Conservation (phyloP, 495 filamentous ascomycete species). For the Pseudomonodictys pantanalensis region DNA sequence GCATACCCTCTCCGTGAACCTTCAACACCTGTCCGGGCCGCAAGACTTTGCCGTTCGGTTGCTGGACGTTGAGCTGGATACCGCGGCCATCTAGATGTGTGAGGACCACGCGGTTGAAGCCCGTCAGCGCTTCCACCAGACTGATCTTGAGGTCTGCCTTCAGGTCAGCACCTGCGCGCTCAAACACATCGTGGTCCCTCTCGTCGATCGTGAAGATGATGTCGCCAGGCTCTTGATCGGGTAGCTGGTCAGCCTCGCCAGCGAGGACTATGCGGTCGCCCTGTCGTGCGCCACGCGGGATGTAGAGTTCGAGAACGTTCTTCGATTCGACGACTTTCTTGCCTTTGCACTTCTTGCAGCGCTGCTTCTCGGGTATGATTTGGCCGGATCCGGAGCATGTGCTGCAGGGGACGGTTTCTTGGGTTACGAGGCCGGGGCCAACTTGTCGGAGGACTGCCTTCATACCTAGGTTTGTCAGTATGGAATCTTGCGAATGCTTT, state of each 20-base stretch:
- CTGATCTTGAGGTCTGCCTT: conserved; percentile 74
- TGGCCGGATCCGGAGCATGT: conserved; percentile 77
- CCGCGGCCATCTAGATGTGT: conserved; percentile 94
- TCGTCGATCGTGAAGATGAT: conserved; percentile 86
- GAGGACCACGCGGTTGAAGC: conserved; percentile 85
- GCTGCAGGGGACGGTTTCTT: conserved; percentile 68
- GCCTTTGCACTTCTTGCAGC: conserved; percentile 98
- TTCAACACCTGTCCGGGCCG: conserved; percentile 80
- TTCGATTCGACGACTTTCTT: conserved; percentile 74
- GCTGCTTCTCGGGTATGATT: conserved; percentile 88
- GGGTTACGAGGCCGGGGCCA: conserved; percentile 77
- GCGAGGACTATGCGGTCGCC: conserved; percentile 87
- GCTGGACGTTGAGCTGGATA: conserved; percentile 69
- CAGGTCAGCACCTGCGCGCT: conserved; percentile 77
- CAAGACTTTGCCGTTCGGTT: conserved; percentile 69
- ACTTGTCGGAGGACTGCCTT: conserved; percentile 71
- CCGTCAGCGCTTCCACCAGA: conserved; percentile 77
- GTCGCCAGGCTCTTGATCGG: conserved; percentile 86
- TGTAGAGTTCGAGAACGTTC: conserved; percentile 94
- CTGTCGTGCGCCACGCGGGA: conserved; percentile 80
- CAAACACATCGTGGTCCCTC: conserved; percentile 75
- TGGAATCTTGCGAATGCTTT: background rate
- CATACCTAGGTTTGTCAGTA: conserved; percentile 46
- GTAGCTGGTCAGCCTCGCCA: conserved; percentile 92
- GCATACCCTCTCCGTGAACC: conserved; percentile 89